Evolutionary conservation across 2,329 filamentous ascomycete species (phyloP), one percentile per base, ranked within the genome.

Genomic region (Stenocarpella maydis): DNA sequence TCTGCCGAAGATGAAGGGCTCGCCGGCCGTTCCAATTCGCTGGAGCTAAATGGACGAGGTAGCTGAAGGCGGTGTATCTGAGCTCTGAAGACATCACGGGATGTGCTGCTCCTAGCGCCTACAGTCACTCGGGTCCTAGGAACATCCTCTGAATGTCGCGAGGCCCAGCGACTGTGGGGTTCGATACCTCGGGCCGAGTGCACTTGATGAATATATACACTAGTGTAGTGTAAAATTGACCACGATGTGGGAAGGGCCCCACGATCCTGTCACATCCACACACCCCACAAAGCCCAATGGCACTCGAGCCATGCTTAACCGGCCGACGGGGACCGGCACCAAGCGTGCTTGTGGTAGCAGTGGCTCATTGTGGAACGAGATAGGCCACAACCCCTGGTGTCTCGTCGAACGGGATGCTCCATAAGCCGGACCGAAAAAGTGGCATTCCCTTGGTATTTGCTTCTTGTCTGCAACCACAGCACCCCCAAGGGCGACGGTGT

Each of bases 11-110:
- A 24, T 63, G 28, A 63, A 45, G 28, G 58, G 5, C 43, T 49
- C 26, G 47, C 10, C 28, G 41, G n/a, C 41, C 19, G 14, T 34
- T 49, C 43, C 28, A 63, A 63, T 63, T 63, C 58, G 58, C 58
- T 49, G n/a, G 15, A 2, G 12, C 19, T 37, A 8, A 26, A 63
- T 15, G 3, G 24, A 60, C 17, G 14, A 63, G 58, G 21, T 24
- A 41, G 14, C 37, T 24, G 39, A 26, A 37, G 58, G 43, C 28
- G 58, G 58, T 63, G 43, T 49, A 49, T 63, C 17, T 19, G n/a
- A 31, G 7, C 28, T 49, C 12, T 37, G 15, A 19, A 14, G 21
- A 49, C 21, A 43, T 43, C 43, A 24, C 10, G 21, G 43, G 43
- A 24, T 31, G n/a, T 47, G 19, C n/a, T 63, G 43, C 28, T 31